Evolutionary conservation across 148 eudicot genomes (phyloP), one percentile per base, ranked within the genome.

Genomic region (Cornus kousa): DNA sequence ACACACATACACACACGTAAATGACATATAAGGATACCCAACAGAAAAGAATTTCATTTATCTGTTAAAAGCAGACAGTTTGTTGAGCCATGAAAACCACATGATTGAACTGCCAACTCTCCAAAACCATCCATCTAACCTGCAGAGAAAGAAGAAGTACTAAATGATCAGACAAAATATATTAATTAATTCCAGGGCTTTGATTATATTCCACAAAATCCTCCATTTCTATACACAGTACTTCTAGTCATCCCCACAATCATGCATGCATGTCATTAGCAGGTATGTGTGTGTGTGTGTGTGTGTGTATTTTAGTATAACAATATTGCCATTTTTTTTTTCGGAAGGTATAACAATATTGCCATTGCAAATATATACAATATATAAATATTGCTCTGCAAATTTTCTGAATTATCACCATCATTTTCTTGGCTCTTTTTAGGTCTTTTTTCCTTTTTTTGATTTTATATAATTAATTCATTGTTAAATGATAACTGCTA

Each of bases 1-100:
- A 43, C 48, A 43, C 48, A 43, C 6, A 43, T 43, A 43, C 48
- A 9, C 48, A 43, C 48, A 43, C 48, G 48, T 6, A 43, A 43
- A 9, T 4, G 4, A 2, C 8, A 43, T 43, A 43, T 4, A 7
- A 43, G 8, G 8, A 43, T 43, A 43, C 48, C 48, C 9, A 43
- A 43, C 48, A 43, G 48, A 9, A 43, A 43, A 43, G 48, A 43
- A 43, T 43, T 43, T 43, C 48, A 43, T 43, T 43, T 43, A 6
- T 6, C 28, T 28, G 8, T 43, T 6, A 0, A 6, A 43, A 43
- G 48, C 48, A 43, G 48, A 43, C 68, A 64, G 82, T 74, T 86
- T 68, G 91, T 88, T 88, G 86, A 86, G 86, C 73, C 96, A 90
- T 87, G 90, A 80, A 82, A 88, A 83, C 33, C 74, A 84, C 89